Evolutionary conservation across 768 basidiomycete genomes (phyloP).

Genomic region (Suillus lakei): DNA sequence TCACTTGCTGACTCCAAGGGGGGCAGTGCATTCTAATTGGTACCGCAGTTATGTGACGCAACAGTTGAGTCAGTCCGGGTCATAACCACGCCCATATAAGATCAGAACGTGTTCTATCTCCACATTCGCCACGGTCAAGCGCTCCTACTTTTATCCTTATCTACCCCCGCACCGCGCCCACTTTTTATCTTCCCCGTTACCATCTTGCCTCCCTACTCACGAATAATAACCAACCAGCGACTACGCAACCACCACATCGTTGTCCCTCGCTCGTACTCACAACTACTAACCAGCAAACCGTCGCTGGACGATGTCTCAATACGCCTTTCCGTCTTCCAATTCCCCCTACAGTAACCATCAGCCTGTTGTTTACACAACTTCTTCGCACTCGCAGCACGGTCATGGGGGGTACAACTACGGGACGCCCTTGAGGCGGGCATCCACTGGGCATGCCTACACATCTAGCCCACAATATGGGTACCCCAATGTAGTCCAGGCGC

Average conservation of each 20-base stretch:
- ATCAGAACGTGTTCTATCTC: slow-evolving; percentile 1
- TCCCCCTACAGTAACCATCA: slow-evolving; percentile 6
- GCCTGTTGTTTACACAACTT: slow-evolving; percentile 13
- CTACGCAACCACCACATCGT: neutral
- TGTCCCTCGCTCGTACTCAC: neutral
- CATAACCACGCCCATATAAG: neutral
- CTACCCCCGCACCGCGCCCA: neutral
- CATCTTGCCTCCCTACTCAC: neutral
- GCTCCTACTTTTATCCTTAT: neutral
- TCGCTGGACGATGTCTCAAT: slow-evolving; percentile 21
- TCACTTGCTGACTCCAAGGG: neutral
- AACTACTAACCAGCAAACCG: neutral
- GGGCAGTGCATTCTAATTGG: neutral
- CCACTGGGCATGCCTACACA: slow-evolving; percentile 11
- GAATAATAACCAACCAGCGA: neutral
- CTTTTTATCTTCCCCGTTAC: neutral
- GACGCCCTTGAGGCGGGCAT: slow-evolving; percentile 17
- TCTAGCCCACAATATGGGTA: slow-evolving; percentile 5
- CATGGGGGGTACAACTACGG: slow-evolving; percentile 7
- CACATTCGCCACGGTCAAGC: neutral
- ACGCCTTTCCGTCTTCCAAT: slow-evolving; percentile 26
- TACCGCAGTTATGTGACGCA: neutral
- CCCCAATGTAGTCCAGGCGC: neutral
- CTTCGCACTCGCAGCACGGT: slow-evolving; percentile 3
- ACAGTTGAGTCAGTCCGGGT: neutral